These are phyloP conservation scores for Suillus discolor DNA, from an alignment of 768 basidiomycete genomes.

Conservation along the genomic window DNA sequence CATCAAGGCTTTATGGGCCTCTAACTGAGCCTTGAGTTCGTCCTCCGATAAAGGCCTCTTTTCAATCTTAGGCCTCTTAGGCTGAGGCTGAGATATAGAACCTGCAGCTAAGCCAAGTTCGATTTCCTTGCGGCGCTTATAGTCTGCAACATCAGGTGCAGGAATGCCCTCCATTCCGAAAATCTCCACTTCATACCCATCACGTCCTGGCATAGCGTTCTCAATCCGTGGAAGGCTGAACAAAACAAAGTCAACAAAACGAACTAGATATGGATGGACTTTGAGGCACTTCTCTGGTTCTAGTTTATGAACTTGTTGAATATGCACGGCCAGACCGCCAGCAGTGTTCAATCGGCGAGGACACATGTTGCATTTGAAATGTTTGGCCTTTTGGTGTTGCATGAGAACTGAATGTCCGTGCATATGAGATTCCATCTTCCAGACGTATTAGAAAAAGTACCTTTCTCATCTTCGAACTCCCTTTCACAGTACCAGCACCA, in stretches of 20 bases:
- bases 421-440: not conserved
- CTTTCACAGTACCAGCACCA: slow-evolving; percentile 99
- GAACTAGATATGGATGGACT: not conserved
- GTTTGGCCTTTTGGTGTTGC: slow-evolving; percentile 99
- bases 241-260: slow-evolving; percentile 2
- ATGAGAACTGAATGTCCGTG: slow-evolving; percentile 72
- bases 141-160: slow-evolving; percentile 91
- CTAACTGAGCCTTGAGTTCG: slow-evolving; percentile 82
- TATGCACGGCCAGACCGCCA: slow-evolving; percentile 95
- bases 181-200: slow-evolving; percentile 98
- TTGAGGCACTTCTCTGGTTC: slow-evolving; percentile 73
- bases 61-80: slow-evolving; percentile 81
- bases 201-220: slow-evolving; percentile 93
- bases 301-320: slow-evolving; percentile 99
- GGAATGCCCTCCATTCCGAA: slow-evolving; percentile 99
- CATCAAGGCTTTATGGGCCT: slow-evolving; percentile 93
- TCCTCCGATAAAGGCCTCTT: slow-evolving; percentile 79
- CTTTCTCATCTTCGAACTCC: slow-evolving; percentile 99
- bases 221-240: slow-evolving; percentile 83
- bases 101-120: slow-evolving; percentile 86
- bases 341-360: slow-evolving; percentile 95
- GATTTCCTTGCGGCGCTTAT: slow-evolving; percentile 93
- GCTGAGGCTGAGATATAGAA: slow-evolving; percentile 77
- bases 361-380: slow-evolving; percentile 97
- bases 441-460: slow-evolving; percentile 42